phyloP scores from a whole-genome alignment of 75 land plant species.

The Selaginella tamariscina region DNA sequence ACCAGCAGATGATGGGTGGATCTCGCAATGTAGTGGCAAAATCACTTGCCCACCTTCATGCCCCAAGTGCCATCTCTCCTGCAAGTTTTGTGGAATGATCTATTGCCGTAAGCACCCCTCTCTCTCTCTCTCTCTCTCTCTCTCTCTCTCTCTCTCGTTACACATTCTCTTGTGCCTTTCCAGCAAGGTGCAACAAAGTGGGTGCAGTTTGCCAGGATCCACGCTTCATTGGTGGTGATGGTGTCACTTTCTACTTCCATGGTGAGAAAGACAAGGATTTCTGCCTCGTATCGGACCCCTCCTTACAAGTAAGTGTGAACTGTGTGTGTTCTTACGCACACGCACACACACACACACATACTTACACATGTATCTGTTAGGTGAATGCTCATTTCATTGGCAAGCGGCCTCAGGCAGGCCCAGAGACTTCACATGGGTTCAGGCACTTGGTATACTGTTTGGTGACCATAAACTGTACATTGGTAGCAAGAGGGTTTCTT shows the following conservation, averaged over 20 bases:
- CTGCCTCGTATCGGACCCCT: constrained; percentile 51
- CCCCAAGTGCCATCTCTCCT: constrained; percentile 5
- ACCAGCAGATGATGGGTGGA: constrained; percentile 9
- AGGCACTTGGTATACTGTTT: constrained; percentile 42
- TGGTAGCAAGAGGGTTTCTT: constrained; percentile 16
- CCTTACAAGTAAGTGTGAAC: too few relatives aligned
- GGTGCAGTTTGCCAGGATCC: constrained; percentile 64
- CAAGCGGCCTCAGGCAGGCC: constrained; percentile 32
- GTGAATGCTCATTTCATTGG: constrained; percentile 41
- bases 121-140: too few relatives aligned
- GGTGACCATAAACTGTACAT: constrained; percentile 21
- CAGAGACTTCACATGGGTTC: constrained; percentile 60
- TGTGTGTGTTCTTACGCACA: too few relatives aligned
- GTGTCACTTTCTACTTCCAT: constrained; percentile 67
- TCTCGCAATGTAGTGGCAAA: constrained; percentile 4
- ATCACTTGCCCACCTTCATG: constrained; percentile 9
- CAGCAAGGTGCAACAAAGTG: constrained; percentile 16
- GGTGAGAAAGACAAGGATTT: constrained; percentile 49
- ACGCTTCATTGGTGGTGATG: constrained; percentile 59
- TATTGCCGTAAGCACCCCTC: constrained; percentile 6
- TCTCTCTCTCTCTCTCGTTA: too few relatives aligned
- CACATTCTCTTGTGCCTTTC: not conserved
- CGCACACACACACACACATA: too few relatives aligned
- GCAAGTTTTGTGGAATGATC: constrained; percentile 12
- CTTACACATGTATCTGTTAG: not conserved